Evolutionary conservation across 129 eudicot species (phyloP).

Genomic region (Chrysanthemum seticuspe): DNA sequence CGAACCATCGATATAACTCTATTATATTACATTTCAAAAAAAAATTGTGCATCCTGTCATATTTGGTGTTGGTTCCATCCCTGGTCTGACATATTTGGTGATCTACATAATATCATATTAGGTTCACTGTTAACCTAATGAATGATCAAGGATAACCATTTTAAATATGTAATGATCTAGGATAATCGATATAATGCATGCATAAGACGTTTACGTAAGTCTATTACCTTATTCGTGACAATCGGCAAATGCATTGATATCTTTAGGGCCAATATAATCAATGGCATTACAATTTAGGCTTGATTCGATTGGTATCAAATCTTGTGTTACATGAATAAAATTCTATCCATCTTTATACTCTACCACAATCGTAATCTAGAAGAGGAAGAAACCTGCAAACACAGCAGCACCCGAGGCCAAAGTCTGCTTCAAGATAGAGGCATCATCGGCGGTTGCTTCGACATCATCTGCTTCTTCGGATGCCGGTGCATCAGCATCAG

Average conservation of each 20-base stretch:
- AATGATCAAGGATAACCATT: background rate
- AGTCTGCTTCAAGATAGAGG: constrained; percentile 32
- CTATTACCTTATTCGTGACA: background rate
- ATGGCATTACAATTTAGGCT: constrained; percentile 17
- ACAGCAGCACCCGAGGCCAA: constrained; percentile 44
- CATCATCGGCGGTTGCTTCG: constrained; percentile 13
- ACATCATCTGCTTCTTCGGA: constrained; percentile 16
- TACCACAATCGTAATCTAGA: constrained; percentile 20
- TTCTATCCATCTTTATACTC: constrained; percentile 2
- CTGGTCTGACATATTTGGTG: too few species aligned
- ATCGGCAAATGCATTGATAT: constrained; percentile 15
- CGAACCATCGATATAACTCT: too few species aligned
- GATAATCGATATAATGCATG: background rate
- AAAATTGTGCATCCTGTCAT: too few species aligned
- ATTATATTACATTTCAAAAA: too few species aligned
- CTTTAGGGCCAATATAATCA: constrained; percentile 3
- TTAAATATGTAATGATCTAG: background rate
- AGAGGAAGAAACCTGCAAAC: constrained; percentile 42
- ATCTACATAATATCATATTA: too few species aligned
- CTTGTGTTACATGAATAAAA: constrained; percentile 4
- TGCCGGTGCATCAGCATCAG: background rate
- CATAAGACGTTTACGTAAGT: background rate
- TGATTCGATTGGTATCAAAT: background rate
- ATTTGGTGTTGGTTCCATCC: too few species aligned
- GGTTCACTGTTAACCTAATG: too few species aligned